phyloP scores from a whole-genome alignment of 306 rosid species.

The Canavalia ensiformis region DNA sequence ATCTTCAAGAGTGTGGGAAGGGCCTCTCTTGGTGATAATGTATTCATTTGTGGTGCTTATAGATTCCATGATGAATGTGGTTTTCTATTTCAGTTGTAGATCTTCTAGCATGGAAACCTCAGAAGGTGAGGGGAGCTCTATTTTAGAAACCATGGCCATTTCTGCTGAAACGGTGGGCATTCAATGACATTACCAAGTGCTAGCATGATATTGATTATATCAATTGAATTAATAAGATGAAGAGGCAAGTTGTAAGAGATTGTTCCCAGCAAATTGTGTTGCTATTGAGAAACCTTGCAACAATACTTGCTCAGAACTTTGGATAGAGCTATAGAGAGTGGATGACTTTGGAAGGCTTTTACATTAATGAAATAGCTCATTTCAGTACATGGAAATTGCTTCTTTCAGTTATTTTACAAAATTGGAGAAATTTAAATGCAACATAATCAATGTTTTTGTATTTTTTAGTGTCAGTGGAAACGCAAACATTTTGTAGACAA shows the following conservation, averaged over 20 bases:
- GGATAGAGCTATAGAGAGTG: constrained; percentile 28
- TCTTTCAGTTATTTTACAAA: constrained; percentile 40
- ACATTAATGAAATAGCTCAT: constrained; percentile 44
- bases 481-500: constrained; percentile 40
- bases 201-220: constrained; percentile 40
- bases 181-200: constrained; percentile 54
- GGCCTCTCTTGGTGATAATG: constrained; percentile 96
- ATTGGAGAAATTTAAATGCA: constrained; percentile 40
- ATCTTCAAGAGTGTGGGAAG: constrained; percentile 97
- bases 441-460: constrained; percentile 43
- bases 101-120: constrained; percentile 55
- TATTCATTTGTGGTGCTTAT: constrained; percentile 87
- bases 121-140: constrained; percentile 57
- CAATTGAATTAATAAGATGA: constrained; percentile 50
- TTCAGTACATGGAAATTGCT: constrained; percentile 50
- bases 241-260: constrained; percentile 44
- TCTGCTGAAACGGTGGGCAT: constrained; percentile 63
- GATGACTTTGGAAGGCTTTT: constrained; percentile 41
- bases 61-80: constrained; percentile 92
- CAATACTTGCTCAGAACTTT: constrained; percentile 41
- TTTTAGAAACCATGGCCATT: constrained; percentile 64
- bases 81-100: constrained; percentile 85
- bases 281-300: constrained; percentile 45
- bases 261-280: constrained; percentile 40
- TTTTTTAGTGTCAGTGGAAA: constrained; percentile 42